Percentiles rank a stretch among this genome's conserved stretches.
phyloP scores from a whole-genome alignment of 2,329 filamentous ascomycete species.

The Diaporthe aspalathi region DNA sequence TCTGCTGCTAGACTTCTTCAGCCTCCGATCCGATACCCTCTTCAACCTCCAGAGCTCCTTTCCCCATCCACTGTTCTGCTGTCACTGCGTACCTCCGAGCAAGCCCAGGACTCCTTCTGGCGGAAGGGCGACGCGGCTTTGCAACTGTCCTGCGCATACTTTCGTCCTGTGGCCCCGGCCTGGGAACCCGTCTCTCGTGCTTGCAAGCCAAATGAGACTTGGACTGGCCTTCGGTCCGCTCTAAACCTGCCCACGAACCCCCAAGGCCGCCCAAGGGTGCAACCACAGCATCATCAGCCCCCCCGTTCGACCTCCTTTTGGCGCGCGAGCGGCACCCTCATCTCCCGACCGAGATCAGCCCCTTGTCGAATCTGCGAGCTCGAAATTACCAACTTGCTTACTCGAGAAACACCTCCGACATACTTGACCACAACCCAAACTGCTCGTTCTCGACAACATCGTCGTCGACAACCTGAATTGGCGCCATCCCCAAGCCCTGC shows the following conservation, averaged over 20 bases:
- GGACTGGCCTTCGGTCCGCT: conserved; percentile 22
- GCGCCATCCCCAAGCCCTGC: conserved; percentile 15
- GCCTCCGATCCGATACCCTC: conserved; percentile 56
- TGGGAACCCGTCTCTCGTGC: conserved; percentile 10
- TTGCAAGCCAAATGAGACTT: conserved; percentile 25
- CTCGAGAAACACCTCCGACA: conserved; percentile 13
- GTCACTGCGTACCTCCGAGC: conserved; percentile 13
- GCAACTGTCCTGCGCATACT: conserved; percentile 11
- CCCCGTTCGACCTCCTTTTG: conserved; percentile 36
- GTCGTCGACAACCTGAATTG: conserved; percentile 24
- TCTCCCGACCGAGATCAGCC: conserved; percentile 34
- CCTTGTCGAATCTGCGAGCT: conserved; percentile 31
- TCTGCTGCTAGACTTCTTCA: conserved; percentile 60
- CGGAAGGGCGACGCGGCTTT: conserved; percentile 30
- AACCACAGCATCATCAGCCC: conserved; percentile 31
- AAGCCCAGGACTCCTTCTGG: conserved; percentile 29
- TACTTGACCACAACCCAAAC: conserved; percentile 6
- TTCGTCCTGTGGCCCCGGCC: conserved; percentile 14
- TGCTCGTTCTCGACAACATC: conserved; percentile 20
- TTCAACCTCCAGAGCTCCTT: conserved; percentile 41
- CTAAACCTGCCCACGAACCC: conserved; percentile 19
- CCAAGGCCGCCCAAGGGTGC: not conserved
- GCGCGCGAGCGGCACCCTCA: conserved; percentile 32
- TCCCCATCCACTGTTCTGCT: conserved; percentile 5
- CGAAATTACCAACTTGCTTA: conserved; percentile 24